A percentile compares a stretch with the other conserved stretches of the same genome.
Conservation (phyloP, 306 rosid genomes). For the Cicer pinnatifidum region DNA sequence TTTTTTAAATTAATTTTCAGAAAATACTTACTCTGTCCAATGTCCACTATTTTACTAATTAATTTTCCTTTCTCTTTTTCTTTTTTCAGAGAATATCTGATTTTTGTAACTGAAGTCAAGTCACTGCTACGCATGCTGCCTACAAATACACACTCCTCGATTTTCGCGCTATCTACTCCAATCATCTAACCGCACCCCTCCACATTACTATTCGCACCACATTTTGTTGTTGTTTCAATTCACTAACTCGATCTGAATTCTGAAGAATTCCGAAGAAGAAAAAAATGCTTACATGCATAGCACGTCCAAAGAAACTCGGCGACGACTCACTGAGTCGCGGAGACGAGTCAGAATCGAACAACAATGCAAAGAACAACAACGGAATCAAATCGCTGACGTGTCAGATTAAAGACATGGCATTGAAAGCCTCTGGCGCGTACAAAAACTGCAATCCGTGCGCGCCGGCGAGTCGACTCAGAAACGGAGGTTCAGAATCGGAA, state of each 20-base stretch:
- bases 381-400: constrained; percentile 74
- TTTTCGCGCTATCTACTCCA: constrained; percentile 18
- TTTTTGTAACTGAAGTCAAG: constrained; percentile 41
- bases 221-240: background rate
- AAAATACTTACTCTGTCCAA: background rate
- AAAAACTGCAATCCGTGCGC: constrained; percentile 70
- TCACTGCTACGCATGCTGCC: constrained; percentile 37
- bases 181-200: background rate
- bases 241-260: background rate
- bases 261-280: background rate
- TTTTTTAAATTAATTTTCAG: background rate
- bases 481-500: constrained; percentile 42
- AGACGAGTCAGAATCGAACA: constrained; percentile 57
- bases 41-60: constrained; percentile 18
- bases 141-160: constrained; percentile 32
- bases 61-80: background rate
- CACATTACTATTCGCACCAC: background rate
- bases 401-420: constrained; percentile 94
- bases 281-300: constrained; percentile 90
- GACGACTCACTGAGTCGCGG: constrained; percentile 64
- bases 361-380: constrained; percentile 44
- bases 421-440: constrained; percentile 92
- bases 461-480: constrained; percentile 53
- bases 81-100: constrained; percentile 48
- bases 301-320: constrained; percentile 87